Evolutionary conservation across 148 eudicot genomes (phyloP).

Genomic region (Simmondsia chinensis): DNA sequence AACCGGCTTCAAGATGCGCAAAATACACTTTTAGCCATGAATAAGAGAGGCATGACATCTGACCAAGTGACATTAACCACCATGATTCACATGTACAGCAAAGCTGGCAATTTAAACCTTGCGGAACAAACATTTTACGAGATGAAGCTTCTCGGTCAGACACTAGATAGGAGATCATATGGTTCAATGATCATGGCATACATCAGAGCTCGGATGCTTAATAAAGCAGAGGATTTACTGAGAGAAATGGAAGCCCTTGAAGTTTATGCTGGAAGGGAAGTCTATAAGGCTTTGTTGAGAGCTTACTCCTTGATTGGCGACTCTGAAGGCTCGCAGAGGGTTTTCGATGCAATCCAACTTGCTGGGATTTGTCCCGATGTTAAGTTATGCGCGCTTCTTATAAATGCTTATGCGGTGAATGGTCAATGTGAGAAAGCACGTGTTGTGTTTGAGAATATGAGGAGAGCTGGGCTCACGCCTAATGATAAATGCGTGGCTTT

Average conservation of each 20-base stretch:
- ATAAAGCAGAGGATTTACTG: slow-evolving; percentile 48
- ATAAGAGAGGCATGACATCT: slow-evolving; percentile 41
- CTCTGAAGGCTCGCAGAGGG: slow-evolving; percentile 69
- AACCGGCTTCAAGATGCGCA: slow-evolving; percentile 65
- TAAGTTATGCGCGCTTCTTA: slow-evolving; percentile 65
- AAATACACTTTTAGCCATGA: slow-evolving; percentile 44
- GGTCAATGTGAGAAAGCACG: slow-evolving; percentile 55
- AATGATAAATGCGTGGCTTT: slow-evolving; percentile 75
- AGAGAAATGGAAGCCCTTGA: slow-evolving; percentile 64
- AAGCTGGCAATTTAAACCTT: slow-evolving; percentile 52
- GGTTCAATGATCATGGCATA: slow-evolving; percentile 97
- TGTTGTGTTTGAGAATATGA: slow-evolving; percentile 59
- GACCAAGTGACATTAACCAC: slow-evolving; percentile 86
- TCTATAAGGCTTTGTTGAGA: slow-evolving; percentile 78
- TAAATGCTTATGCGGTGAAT: slow-evolving; percentile 62
- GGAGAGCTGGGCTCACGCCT: slow-evolving; percentile 57
- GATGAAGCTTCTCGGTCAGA: slow-evolving; percentile 60
- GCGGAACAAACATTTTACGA: slow-evolving; percentile 67
- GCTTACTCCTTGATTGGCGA: slow-evolving; percentile 86
- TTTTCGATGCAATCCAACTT: slow-evolving; percentile 63
- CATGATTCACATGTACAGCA: slow-evolving; percentile 87
- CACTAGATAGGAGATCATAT: slow-evolving; percentile 69
- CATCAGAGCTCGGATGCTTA: slow-evolving; percentile 54
- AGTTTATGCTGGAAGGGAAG: slow-evolving; percentile 66
- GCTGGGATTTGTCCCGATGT: slow-evolving; percentile 71